These are phyloP conservation scores for Gnaphalium uliginosum DNA, from an alignment of 129 eudicot species.

Conservation along the genomic window DNA sequence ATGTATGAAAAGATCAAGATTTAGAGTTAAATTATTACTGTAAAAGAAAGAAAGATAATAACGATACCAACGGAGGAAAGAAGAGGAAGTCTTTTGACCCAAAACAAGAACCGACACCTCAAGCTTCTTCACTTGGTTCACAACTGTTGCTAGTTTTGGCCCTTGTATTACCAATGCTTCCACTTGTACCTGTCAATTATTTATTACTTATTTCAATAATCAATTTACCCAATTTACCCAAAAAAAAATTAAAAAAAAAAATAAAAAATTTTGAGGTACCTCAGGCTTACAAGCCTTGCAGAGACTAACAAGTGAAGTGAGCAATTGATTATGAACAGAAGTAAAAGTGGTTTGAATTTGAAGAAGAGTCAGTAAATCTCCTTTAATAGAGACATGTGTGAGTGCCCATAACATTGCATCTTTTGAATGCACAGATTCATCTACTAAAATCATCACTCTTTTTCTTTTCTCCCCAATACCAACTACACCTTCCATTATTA, in stretches of 20 bases:
- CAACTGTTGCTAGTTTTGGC: constrained; percentile 72
- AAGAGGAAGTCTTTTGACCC: constrained; percentile 74
- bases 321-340: constrained; percentile 40
- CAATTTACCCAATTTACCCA: neutral
- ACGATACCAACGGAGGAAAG: constrained; percentile 54
- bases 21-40: no score
- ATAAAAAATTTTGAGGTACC: constrained; percentile 40
- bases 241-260: neutral
- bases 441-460: constrained; percentile 91
- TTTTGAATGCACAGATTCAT: constrained; percentile 68
- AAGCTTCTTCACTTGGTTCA: constrained; percentile 97
- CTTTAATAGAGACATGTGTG: constrained; percentile 85
- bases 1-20: no score
- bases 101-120: constrained; percentile 88
- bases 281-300: constrained; percentile 90
- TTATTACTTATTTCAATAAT: neutral
- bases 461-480: constrained; percentile 50
- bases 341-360: constrained; percentile 55
- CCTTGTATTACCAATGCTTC: constrained; percentile 88
- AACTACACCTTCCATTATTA: constrained; percentile 41
- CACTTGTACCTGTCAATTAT: constrained; percentile 64
- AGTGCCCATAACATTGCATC: constrained; percentile 99
- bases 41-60: neutral
- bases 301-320: constrained; percentile 68
- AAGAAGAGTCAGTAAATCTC: constrained; percentile 82